Conservation (phyloP, 2,329 filamentous ascomycete species). For the Epichloe aotearoae region DNA sequence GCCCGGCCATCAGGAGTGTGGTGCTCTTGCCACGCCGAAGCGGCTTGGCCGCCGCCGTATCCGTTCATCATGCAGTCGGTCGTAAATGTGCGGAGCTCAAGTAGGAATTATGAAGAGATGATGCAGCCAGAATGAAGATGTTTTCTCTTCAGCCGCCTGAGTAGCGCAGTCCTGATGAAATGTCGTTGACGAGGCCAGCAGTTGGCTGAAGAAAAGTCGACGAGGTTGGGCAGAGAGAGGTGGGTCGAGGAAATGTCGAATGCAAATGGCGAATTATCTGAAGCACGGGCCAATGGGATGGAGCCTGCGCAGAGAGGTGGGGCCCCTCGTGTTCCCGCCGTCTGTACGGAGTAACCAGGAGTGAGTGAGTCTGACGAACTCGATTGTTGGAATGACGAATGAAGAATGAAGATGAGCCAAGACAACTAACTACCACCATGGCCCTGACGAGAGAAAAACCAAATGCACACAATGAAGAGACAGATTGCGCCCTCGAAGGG, state of each 20-base stretch:
- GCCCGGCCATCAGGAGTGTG: slow-evolving; percentile 67
- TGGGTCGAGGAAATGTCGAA: neutral
- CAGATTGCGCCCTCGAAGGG: slow-evolving; percentile 12
- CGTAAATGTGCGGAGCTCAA: neutral
- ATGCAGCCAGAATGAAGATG: neutral
- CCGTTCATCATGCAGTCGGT: slow-evolving; percentile 40
- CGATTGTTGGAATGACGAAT: neutral
- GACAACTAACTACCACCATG: too few species aligned
- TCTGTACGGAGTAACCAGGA: neutral
- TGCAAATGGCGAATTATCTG: neutral
- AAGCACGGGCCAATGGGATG: neutral
- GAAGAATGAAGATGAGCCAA: too few species aligned
- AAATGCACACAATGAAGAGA: slow-evolving; percentile 4
- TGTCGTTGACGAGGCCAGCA: neutral
- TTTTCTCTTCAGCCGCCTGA: neutral
- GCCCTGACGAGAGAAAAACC: neutral
- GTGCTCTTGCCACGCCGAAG: slow-evolving; percentile 64
- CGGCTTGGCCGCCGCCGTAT: slow-evolving; percentile 33
- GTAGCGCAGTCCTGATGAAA: neutral
- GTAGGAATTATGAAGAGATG: neutral
- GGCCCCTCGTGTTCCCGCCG: neutral
- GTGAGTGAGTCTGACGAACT: neutral
- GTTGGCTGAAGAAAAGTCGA: neutral
- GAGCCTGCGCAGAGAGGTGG: neutral
- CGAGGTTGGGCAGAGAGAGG: neutral